Evolutionary conservation across 1,284 basidiomycete genomes (phyloP).

Genomic region (Clitocybe nebularis): DNA sequence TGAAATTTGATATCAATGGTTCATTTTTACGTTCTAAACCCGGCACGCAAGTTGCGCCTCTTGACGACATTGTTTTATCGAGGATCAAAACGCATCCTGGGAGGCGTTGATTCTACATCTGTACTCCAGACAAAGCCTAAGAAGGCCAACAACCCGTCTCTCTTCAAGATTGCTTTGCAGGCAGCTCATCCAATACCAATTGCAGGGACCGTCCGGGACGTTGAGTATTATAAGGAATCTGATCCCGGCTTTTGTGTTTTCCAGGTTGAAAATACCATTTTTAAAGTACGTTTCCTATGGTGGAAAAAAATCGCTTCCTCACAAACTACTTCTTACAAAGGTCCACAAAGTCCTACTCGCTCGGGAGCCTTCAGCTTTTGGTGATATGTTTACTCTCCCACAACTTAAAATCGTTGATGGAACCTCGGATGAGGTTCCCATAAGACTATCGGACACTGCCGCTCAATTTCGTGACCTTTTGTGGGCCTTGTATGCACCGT

Average conservation of each 20-base stretch:
- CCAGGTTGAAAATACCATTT: slow-evolving; percentile 37
- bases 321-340: no score
- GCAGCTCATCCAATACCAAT: background rate
- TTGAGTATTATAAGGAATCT: slow-evolving; percentile 27
- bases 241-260: slow-evolving; percentile 34
- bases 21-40: slow-evolving; percentile 30
- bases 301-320: no score
- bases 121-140: slow-evolving; percentile 12
- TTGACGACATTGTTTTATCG: slow-evolving; percentile 25
- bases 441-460: slow-evolving; percentile 33
- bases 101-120: slow-evolving; percentile 16
- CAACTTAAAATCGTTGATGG: slow-evolving; percentile 18
- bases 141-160: slow-evolving; percentile 9
- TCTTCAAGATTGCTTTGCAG: slow-evolving; percentile 7
- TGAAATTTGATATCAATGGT: slow-evolving; percentile 26
- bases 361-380: slow-evolving; percentile 37
- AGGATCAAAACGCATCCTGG: slow-evolving; percentile 28
- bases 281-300: slow-evolving; percentile 34
- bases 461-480: slow-evolving; percentile 40
- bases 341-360: slow-evolving; percentile 34
- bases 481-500: slow-evolving; percentile 42
- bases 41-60: slow-evolving; percentile 30
- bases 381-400: slow-evolving; percentile 35
- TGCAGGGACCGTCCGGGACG: slow-evolving; percentile 21
- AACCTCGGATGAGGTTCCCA: slow-evolving; percentile 24